These are phyloP conservation scores for Clarireedia homoeocarpa DNA, from an alignment of 2,329 filamentous ascomycete genomes.

Conservation along the genomic window DNA sequence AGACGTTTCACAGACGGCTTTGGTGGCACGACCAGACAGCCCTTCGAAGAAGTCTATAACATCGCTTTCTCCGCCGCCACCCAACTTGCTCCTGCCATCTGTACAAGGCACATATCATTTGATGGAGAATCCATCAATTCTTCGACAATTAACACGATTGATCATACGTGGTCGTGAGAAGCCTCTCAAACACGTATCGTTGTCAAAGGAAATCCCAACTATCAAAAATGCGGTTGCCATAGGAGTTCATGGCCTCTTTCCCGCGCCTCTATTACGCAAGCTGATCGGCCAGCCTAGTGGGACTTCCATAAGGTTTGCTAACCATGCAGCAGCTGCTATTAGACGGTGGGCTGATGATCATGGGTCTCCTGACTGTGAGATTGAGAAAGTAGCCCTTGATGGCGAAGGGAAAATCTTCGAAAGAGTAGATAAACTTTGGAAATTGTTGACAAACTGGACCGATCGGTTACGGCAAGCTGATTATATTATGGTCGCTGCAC, in stretches of 20 bases:
- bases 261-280: conserved; percentile 75
- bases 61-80: conserved; percentile 27
- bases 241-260: conserved; percentile 90
- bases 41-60: conserved; percentile 15
- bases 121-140: conserved; percentile 59
- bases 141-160: conserved; percentile 57
- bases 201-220: conserved; percentile 58
- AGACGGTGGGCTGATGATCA: conserved; percentile 71
- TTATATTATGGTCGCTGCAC: conserved; percentile 84
- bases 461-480: conserved; percentile 83
- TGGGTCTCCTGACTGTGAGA: conserved; percentile 66
- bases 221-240: conserved; percentile 86
- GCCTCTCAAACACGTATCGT: conserved; percentile 62
- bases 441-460: conserved; percentile 88
- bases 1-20: conserved; percentile 12
- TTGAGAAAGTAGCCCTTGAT: conserved; percentile 91
- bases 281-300: conserved; percentile 93
- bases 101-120: conserved; percentile 61
- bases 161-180: conserved; percentile 48
- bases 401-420: conserved; percentile 90
- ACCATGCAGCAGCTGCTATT: conserved; percentile 76
- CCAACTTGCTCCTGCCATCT: conserved; percentile 62
- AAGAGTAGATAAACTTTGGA: conserved; percentile 88
- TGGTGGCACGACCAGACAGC: conserved; percentile 9
- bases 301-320: conserved; percentile 89